Evolutionary conservation across 208 protist genomes (phyloP).

Genomic region (Crithidia acanthocephali): DNA sequence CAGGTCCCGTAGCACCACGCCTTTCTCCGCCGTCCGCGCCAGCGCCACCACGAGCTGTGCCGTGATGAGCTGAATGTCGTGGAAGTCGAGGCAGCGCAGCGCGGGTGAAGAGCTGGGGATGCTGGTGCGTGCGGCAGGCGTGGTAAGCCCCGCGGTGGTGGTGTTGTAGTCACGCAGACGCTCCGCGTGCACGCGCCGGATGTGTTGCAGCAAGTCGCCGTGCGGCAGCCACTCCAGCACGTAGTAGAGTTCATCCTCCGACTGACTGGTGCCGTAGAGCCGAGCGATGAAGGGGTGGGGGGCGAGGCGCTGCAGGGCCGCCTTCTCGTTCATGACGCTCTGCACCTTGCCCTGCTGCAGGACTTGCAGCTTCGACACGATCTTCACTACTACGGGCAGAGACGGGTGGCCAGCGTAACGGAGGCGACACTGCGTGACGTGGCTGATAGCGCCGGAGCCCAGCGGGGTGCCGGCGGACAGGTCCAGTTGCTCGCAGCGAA

Average conservation of each 20-base stretch:
- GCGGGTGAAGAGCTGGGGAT: constrained; percentile 34
- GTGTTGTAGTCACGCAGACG: constrained; percentile 42
- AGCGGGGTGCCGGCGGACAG: constrained; percentile 59
- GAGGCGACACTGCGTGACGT: constrained; percentile 72
- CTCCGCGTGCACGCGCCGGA: constrained; percentile 44
- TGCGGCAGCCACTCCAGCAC: constrained; percentile 94
- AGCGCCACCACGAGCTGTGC: constrained; percentile 82
- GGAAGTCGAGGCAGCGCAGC: constrained; percentile 74
- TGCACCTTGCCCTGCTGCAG: constrained; percentile 88
- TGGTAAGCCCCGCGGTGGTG: neutral
- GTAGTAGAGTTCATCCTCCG: constrained; percentile 91
- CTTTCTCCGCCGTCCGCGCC: constrained; percentile 48
- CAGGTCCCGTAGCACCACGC: constrained; percentile 86
- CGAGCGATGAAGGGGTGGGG: constrained; percentile 82
- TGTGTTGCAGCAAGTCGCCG: constrained; percentile 93
- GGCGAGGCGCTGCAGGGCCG: constrained; percentile 56
- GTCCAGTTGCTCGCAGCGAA: constrained; percentile 64
- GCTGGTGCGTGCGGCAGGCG: neutral
- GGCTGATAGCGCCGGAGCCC: constrained; percentile 84
- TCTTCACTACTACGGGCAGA: constrained; percentile 82
- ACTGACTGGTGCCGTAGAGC: constrained; percentile 90
- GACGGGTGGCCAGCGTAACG: constrained; percentile 15
- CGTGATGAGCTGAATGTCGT: constrained; percentile 85
- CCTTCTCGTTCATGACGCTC: constrained; percentile 86
- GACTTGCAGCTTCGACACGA: constrained; percentile 88